Evolutionary conservation across 2,329 filamentous ascomycete species (phyloP).

Genomic region (Paecilomyces niveus): DNA sequence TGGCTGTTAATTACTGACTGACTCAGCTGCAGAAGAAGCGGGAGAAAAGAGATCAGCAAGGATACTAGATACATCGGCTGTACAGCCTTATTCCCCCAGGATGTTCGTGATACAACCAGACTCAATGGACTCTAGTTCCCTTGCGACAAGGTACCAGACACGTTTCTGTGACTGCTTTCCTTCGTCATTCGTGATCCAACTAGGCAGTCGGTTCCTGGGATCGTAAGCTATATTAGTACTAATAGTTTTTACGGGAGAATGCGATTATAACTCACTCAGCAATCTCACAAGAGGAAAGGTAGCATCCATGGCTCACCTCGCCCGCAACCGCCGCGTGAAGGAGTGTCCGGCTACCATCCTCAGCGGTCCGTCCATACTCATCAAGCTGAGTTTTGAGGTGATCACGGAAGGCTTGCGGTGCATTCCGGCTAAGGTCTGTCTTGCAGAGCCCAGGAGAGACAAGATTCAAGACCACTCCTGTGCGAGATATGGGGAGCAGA

Average conservation of each 20-base stretch:
- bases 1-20: background rate
- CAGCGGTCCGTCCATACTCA: constrained; percentile 17
- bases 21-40: background rate
- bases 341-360: constrained; percentile 24
- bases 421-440: constrained; percentile 18
- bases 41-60: no score
- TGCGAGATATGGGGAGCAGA: constrained; percentile 12
- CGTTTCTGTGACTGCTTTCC: constrained; percentile 1
- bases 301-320: constrained; percentile 18
- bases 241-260: background rate
- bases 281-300: constrained; percentile 2
- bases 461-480: constrained; percentile 24
- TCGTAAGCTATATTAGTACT: background rate
- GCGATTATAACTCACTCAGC: constrained; percentile 3
- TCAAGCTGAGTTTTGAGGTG: constrained; percentile 13
- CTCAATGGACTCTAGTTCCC: constrained; percentile 5
- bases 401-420: constrained; percentile 16
- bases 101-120: constrained; percentile 1
- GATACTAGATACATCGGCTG: background rate
- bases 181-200: constrained; percentile 3
- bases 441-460: constrained; percentile 24
- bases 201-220: constrained; percentile 1
- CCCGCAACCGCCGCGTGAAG: constrained; percentile 20
- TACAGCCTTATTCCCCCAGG: background rate
- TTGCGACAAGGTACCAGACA: constrained; percentile 1